phyloP scores from a whole-genome alignment of 2,329 filamentous ascomycete species.

The Ascocoryne sarcoides region DNA sequence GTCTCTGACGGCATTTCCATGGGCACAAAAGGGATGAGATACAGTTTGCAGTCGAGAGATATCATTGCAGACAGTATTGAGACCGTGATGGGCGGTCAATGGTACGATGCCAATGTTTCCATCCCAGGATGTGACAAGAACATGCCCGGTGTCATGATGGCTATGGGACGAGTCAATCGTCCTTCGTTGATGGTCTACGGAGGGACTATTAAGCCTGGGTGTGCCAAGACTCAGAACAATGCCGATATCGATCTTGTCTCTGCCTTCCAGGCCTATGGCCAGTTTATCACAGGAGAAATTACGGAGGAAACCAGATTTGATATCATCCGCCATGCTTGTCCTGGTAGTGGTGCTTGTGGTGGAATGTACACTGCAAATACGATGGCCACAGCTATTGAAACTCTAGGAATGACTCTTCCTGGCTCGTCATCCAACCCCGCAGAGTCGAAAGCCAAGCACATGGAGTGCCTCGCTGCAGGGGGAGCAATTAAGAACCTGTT shows the following conservation, averaged over 20 bases:
- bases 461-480: conserved; percentile 65
- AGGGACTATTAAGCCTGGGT: conserved; percentile 87
- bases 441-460: conserved; percentile 60
- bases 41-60: conserved; percentile 87
- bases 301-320: conserved; percentile 86
- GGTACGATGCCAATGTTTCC: conserved; percentile 96
- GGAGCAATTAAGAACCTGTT: conserved; percentile 66
- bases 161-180: conserved; percentile 90
- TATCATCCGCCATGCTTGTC: conserved; percentile 87
- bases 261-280: conserved; percentile 95
- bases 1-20: conserved; percentile 97
- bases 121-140: conserved; percentile 99
- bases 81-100: conserved; percentile 97
- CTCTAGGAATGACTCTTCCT: conserved; percentile 70
- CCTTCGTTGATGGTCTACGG: conserved; percentile 98
- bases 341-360: conserved; percentile 73
- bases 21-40: conserved; percentile 96
- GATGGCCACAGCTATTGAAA: conserved; percentile 66
- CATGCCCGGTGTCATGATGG: conserved; percentile 89
- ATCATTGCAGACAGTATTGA: conserved; percentile 97
- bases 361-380: conserved; percentile 79
- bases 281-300: conserved; percentile 88
- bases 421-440: conserved; percentile 75
- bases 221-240: conserved; percentile 64
- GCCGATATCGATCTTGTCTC: conserved; percentile 86